Evolutionary conservation across 73 alveolate species (phyloP), one percentile per base, ranked within the genome.

Genomic region (Symbiodinium natans): DNA sequence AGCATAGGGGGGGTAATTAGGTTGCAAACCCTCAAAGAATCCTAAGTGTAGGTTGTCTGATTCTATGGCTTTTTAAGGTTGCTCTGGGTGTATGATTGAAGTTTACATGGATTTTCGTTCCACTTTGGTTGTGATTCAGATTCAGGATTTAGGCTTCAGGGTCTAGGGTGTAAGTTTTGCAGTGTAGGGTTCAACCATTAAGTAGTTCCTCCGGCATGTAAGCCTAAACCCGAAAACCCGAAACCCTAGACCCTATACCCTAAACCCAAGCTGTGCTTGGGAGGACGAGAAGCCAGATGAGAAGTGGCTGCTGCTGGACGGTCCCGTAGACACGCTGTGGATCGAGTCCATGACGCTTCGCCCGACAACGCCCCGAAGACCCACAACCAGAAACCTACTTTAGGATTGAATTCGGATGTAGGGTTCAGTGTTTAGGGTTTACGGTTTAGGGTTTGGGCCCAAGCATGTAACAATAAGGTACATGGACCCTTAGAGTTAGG

Each of bases 291-390:
- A 99, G 99, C 89, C 93, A 38, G 99, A 99, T 92, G 95, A 99
- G 92, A 99, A 99, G 99, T 99, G 99, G 99, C 93, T 99, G 99
- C 99, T 99, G 34, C 99, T 99, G 71, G 99, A 99, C 99, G 99
- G 99, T 33, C 99, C 99, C 8, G 99, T 99, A n/a, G 99, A 99
- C 99, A 99, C 99, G 27, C 99, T 99, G 95, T 99, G 99, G 99
- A 99, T 99, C 92, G 99, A 99, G 99, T 99, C 99, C 92, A 99
- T 99, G 99, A 4, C 29, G 21, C 68, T 27, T 52, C 21, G 68
- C 68, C 27, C n/a, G n/a, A n/a, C n/a, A n/a, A n/a, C n/a, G n/a
- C n/a, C n/a, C n/a, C n/a, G n/a, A n/a, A n/a, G n/a, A n/a, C n/a
- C n/a, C n/a, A n/a, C 56, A 43, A 5, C 56, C 56, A 43, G 56